These are phyloP conservation scores for Ochromonas danica DNA, from an alignment of 108 stramenopile genomes.

Conservation along the genomic window DNA sequence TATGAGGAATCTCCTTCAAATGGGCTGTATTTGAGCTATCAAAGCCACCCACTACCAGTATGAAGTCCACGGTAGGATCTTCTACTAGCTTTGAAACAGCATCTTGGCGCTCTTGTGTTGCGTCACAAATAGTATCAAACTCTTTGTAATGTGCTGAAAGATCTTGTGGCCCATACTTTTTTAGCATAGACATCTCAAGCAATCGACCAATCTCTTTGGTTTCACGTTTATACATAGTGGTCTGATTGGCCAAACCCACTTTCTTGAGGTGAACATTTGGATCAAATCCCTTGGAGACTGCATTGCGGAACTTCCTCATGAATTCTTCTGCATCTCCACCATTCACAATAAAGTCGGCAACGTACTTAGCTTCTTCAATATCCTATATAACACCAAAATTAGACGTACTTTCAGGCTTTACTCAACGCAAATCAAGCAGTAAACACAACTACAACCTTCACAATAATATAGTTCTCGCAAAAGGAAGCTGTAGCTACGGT, in stretches of 20 bases:
- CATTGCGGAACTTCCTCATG: conserved; percentile 79
- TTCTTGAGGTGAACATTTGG: conserved; percentile 86
- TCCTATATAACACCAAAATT: conserved; percentile 39
- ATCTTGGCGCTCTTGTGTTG: conserved; percentile 92
- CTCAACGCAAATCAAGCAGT: no score
- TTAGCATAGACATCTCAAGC: neutral
- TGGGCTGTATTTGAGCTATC: conserved; percentile 96
- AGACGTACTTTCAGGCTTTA: no score
- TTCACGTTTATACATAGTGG: conserved; percentile 98
- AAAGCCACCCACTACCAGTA: conserved; percentile 91
- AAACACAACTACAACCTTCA: no score
- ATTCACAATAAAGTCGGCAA: conserved; percentile 83
- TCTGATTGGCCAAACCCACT: conserved; percentile 92
- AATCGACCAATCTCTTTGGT: conserved; percentile 83
- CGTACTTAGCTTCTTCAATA: conserved; percentile 90
- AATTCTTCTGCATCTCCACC: conserved; percentile 79
- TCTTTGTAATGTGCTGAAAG: neutral
- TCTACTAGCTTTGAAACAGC: conserved; percentile 84
- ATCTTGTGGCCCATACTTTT: neutral
- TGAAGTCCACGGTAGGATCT: conserved; percentile 77
- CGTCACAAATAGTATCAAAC: conserved; percentile 90
- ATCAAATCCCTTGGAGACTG: conserved; percentile 84
- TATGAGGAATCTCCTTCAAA: conserved; percentile 81
- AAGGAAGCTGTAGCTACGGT: conserved; percentile 86
- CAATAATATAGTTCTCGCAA: conserved; percentile 87